These are phyloP conservation scores for Logfia minima DNA, from an alignment of 129 eudicot species.

Conservation along the genomic window DNA sequence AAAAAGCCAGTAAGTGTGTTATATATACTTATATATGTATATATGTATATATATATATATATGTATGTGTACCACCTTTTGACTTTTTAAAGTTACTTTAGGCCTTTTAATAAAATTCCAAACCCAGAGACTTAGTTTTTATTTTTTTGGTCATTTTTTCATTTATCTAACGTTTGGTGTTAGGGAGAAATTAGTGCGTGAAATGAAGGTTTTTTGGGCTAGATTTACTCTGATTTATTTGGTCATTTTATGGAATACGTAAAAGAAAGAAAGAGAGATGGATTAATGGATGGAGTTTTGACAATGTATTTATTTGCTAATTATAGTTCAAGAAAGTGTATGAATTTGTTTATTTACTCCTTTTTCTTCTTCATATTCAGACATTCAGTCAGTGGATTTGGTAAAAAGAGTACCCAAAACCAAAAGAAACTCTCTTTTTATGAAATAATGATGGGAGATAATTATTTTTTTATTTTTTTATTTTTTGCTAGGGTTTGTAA, in stretches of 20 bases:
- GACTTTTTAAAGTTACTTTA: not conserved
- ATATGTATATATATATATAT: not conserved
- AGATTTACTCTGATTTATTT: constrained; percentile 12
- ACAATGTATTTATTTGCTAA: constrained; percentile 34
- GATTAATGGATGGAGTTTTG: not conserved
- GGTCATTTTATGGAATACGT: constrained; percentile 17
- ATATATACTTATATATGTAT: too few species aligned
- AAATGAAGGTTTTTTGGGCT: constrained; percentile 13
- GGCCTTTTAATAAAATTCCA: not conserved
- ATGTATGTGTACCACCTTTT: constrained; percentile 22
- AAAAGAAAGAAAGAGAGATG: constrained; percentile 21
- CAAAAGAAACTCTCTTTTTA: constrained; percentile 18
- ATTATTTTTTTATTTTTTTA: too few species aligned
- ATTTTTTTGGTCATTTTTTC: not conserved
- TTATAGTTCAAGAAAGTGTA: constrained; percentile 17
- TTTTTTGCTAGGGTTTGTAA: constrained; percentile 52
- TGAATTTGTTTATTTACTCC: constrained; percentile 31
- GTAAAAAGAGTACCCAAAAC: constrained; percentile 5
- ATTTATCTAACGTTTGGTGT: not conserved
- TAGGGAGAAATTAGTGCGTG: constrained; percentile 3
- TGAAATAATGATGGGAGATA: constrained; percentile 32
- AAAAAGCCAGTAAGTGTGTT: constrained; percentile 38
- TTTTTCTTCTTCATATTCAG: constrained; percentile 30
- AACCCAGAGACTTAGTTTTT: not conserved
- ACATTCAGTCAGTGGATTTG: constrained; percentile 28